Evolutionary conservation across 331 rosid genomes (phyloP).

Genomic region (Rosa hybrid): DNA sequence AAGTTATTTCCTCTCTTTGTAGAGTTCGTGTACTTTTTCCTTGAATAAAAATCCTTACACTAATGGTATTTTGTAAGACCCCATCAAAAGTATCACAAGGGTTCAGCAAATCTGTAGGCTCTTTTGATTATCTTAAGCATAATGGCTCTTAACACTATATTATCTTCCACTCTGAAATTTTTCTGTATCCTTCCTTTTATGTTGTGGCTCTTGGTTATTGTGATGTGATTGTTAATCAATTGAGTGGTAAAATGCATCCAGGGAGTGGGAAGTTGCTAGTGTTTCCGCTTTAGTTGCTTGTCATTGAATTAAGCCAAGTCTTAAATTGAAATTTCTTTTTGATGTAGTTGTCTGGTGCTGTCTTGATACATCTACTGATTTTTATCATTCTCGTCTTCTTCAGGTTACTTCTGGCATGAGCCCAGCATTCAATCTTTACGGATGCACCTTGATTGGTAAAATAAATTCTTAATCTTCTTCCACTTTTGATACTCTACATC

Average conservation of each 20-base stretch:
- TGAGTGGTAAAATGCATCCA: not conserved
- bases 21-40: not conserved
- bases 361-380: conserved; percentile 21
- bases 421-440: conserved; percentile 79
- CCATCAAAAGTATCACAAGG: not conserved
- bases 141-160: not conserved
- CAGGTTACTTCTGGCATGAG: conserved; percentile 99
- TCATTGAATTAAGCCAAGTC: conserved; percentile 10
- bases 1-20: conserved; percentile 3
- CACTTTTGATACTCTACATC: not conserved
- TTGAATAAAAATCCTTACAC: not conserved
- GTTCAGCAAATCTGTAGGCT: not conserved
- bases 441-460: conserved; percentile 85
- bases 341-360: conserved; percentile 1
- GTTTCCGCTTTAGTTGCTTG: conserved; percentile 4
- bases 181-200: conserved; percentile 1
- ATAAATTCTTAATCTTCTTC: conserved; percentile 21
- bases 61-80: not conserved
- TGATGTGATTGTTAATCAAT: not conserved
- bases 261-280: not conserved
- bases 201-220: not conserved
- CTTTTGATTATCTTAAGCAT: not conserved
- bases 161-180: not conserved
- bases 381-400: conserved; percentile 22
- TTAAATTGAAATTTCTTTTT: not conserved